Base-by-base conservation (phyloP, 176 grass and related monocot species). In the Canna indica region DNA sequence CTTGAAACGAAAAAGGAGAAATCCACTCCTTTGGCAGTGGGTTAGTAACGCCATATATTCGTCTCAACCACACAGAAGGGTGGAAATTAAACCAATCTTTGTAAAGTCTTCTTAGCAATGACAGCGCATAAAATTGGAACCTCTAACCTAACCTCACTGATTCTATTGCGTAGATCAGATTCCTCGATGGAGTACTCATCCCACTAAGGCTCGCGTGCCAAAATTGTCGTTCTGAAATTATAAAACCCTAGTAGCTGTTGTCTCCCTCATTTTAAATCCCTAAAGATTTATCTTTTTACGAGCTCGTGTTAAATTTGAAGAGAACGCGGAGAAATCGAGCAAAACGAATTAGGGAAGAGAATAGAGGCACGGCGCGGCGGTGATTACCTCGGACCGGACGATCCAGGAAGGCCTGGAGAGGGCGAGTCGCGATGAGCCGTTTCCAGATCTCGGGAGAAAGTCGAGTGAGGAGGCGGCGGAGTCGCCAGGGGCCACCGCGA, bases 371-470 rank as follows among this genome's bases (percentile, higher is more conserved):
- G 2, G 24, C 1, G 41, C 57, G 70, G 36, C 24, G 36, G 59
- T 27, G 24, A 16, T 61, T 35, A 91, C 88, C 84, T 87, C 88
- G 7, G 79, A 77, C 28, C 88, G 88, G 36, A 91, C 88, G 70
- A 87, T 74, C 88, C 88, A 91, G 15, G 82, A 84, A 16, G 81
- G 73, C 65, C 13, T 91, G 47, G 82, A 74, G 35, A 59, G 3
- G 65, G 30, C 30, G 12, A 68, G 47, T 2, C 35, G 81, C 47
- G 14, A 48, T 34, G 79, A 67, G 18, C 69, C 29, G 20, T 75
- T 72, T 11, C 76, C 48, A 47, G 74, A 25, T 71, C 83, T 70
- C 31, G 74, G 29, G 48, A 78, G 52, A 60, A 42, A 59, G 71
- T 16, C 25, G 35, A 34, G 6, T 3, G 20, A 27, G 2, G 54